Base-by-base conservation (phyloP, 495 filamentous ascomycete genomes). In the Lineolata rhizophorae region DNA sequence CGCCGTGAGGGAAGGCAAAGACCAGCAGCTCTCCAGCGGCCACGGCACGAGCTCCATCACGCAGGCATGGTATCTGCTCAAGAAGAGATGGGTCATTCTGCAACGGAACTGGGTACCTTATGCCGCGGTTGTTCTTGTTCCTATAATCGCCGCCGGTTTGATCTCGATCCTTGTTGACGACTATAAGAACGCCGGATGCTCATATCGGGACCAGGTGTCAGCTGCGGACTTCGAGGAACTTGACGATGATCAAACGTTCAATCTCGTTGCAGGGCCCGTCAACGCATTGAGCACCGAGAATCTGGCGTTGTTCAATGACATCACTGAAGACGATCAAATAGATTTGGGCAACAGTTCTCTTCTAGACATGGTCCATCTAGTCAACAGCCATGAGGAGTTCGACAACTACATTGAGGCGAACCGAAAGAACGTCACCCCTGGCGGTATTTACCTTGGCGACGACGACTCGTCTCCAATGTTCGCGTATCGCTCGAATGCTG, bases 31-130 rank as follows among this genome's bases (percentile, higher is more conserved):
- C 13, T 55, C 72, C 17, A 70, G 71, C 2, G 82, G 81, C 3
- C 57, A 57, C 35, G 60, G 61, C 13, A 70, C 83, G 27, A 58
- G 64, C 11, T 64, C 74, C 39, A 39, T 65, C 8, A 55, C 55
- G 18, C 82, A 91, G 54, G 64, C 63, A 0, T 65, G 60, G 50
- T 69, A 81, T 6, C 50, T 92, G 10, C 81, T 87, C 46, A 53
- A 60, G 22, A 92, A 92, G 50, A 60, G 82, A 12, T 59, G 64
- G 32, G 78, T 72, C 2, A 76, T 91, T 27, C 56, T 85, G 30
- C 71, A 72, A 35, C 60, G 70, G 26, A 84, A 83, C 44, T 73
- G 65, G 52, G 58, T 84, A 30, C 78, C 79, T 4, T 78, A 75
- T 24, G 48, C 63, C 3, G 70, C 67, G 5, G 78, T 77, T 2